These are phyloP conservation scores for Gonapodya prolifera DNA, from an alignment of 192 early-diverging fungal species.

Conservation along the genomic window DNA sequence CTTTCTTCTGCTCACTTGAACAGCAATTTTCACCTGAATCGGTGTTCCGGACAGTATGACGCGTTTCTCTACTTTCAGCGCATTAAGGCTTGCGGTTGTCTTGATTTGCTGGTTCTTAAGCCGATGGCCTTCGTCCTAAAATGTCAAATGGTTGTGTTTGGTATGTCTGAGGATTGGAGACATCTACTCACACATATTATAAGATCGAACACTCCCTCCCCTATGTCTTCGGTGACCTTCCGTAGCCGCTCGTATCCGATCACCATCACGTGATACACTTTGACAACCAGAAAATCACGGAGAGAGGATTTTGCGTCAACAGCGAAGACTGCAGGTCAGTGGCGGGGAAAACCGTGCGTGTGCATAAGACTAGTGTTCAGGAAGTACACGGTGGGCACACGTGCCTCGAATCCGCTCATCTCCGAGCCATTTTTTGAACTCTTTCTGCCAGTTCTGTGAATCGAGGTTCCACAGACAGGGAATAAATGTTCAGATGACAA, in stretches of 20 bases:
- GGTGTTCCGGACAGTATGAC: constrained; percentile 49
- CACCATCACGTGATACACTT: constrained; percentile 31
- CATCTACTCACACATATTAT: not conserved
- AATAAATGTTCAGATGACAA: not conserved
- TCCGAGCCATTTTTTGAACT: constrained; percentile 47
- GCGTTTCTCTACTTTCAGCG: constrained; percentile 15
- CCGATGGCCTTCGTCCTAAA: constrained; percentile 8
- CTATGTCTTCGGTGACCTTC: not conserved
- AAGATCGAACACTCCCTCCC: not conserved
- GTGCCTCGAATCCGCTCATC: constrained; percentile 21
- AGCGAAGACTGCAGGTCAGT: constrained; percentile 12
- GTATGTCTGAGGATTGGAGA: not conserved
- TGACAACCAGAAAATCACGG: constrained; percentile 24
- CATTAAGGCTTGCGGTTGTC: constrained; percentile 13
- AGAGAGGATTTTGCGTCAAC: constrained; percentile 28
- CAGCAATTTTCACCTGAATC: constrained; percentile 44
- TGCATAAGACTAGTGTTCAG: not conserved
- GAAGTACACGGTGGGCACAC: not conserved
- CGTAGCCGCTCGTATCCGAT: constrained; percentile 26
- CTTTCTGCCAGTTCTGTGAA: constrained; percentile 36
- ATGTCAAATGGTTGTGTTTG: not conserved
- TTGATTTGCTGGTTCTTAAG: constrained; percentile 18
- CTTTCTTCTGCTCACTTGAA: too few relatives aligned
- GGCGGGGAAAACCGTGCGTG: not conserved
- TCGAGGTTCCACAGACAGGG: not conserved